Conservation (phyloP, 2,329 filamentous ascomycete species). For the Trichoderma pleuroti region DNA sequence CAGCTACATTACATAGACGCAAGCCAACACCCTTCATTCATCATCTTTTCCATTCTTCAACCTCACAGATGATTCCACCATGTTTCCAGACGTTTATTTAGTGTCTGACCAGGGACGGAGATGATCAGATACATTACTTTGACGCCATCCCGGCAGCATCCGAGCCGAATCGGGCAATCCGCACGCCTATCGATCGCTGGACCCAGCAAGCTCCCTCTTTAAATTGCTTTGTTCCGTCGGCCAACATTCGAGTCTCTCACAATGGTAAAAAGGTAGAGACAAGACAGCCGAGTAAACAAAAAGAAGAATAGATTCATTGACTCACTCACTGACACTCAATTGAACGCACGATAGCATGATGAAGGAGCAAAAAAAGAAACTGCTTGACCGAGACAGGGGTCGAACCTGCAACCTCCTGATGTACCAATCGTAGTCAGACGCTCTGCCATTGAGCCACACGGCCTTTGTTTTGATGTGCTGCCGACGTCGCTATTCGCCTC, state of each 20-base stretch:
- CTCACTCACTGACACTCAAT: background rate
- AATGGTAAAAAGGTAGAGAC: background rate
- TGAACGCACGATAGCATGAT: background rate
- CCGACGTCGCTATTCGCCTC: background rate
- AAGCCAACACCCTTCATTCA: background rate
- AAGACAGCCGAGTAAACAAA: no score
- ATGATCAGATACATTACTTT: background rate
- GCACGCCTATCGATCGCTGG: conserved; percentile 10
- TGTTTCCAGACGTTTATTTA: background rate
- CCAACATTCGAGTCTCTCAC: background rate
- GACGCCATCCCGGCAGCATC: conserved; percentile 4
- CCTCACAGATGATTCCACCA: background rate
- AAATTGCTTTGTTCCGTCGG: background rate
- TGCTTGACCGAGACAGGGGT: conserved; percentile 19
- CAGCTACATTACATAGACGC: background rate
- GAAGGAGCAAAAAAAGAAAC: background rate
- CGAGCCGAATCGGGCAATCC: conserved; percentile 9
- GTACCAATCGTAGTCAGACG: conserved; percentile 18
- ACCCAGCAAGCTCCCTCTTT: background rate
- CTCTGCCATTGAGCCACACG: conserved; percentile 20
- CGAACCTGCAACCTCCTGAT: conserved; percentile 20
- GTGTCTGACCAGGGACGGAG: background rate
- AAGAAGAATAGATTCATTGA: background rate
- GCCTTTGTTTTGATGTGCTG: conserved; percentile 1
- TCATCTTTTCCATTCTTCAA: background rate